Conservation (phyloP, 441 rosid species). For the Pelargonium fulgidum region DNA sequence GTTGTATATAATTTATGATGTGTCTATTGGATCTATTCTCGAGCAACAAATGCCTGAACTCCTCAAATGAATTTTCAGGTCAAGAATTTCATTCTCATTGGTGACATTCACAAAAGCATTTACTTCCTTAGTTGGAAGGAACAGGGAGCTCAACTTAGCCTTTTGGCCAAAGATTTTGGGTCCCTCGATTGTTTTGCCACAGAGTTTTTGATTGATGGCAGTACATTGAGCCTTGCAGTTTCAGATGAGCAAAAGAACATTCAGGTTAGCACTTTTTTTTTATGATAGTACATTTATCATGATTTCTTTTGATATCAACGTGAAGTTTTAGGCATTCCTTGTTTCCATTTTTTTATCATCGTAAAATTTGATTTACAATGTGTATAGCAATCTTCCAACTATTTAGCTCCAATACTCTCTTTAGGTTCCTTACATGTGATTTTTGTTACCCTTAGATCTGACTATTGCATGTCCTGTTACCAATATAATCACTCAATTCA, state of each 20-base stretch:
- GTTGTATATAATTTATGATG: neutral
- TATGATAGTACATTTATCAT: neutral
- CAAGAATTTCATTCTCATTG: slow-evolving; percentile 75
- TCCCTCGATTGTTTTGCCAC: slow-evolving; percentile 93
- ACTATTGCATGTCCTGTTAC: no score
- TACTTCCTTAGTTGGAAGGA: slow-evolving; percentile 98
- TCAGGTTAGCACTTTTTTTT: slow-evolving; percentile 49
- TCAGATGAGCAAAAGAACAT: slow-evolving; percentile 89
- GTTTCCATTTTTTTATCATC: no score
- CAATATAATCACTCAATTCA: no score
- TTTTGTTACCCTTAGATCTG: no score
- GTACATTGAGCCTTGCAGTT: slow-evolving; percentile 85
- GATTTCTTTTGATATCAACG: neutral
- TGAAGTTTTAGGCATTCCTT: neutral
- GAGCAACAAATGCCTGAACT: neutral
- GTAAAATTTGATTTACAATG: no score
- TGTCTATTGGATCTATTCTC: neutral
- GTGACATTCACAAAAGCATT: slow-evolving; percentile 91
- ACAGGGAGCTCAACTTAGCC: slow-evolving; percentile 88
- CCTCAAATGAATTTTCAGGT: slow-evolving; percentile 50
- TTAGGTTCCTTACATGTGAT: no score
- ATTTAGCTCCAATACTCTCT: no score
- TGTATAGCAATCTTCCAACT: no score
- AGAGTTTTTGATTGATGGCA: slow-evolving; percentile 97
- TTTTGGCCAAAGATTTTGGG: slow-evolving; percentile 94